Conservation (phyloP, 2,329 filamentous ascomycete genomes). For the Lasiodiplodia gonubiensis region DNA sequence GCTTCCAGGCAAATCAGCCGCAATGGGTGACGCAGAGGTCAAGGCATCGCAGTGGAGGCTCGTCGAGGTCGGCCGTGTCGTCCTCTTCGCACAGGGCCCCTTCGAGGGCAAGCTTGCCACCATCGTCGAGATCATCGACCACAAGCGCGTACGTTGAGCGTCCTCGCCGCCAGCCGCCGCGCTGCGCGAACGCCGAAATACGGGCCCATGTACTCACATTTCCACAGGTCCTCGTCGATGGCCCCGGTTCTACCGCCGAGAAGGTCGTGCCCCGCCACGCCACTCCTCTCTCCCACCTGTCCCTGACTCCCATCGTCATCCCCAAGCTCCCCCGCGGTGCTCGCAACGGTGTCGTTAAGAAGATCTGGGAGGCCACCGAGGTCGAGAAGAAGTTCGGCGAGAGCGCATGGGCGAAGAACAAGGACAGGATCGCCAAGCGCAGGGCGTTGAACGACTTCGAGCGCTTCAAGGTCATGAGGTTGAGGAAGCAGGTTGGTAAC, state of each 20-base stretch:
- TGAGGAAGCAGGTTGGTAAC: constrained; percentile 91
- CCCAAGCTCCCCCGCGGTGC: constrained; percentile 83
- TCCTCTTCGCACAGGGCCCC: constrained; percentile 85
- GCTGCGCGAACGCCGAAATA: neutral
- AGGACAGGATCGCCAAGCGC: constrained; percentile 82
- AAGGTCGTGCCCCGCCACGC: constrained; percentile 86
- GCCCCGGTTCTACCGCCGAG: constrained; percentile 81
- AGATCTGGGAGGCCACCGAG: constrained; percentile 86
- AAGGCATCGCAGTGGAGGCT: constrained; percentile 71
- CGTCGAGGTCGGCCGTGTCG: constrained; percentile 97
- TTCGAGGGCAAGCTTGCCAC: constrained; percentile 85
- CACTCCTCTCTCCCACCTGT: constrained; percentile 78
- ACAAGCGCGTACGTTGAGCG: constrained; percentile 90
- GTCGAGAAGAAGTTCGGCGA: constrained; percentile 93
- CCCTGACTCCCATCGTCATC: constrained; percentile 89
- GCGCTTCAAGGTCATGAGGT: constrained; percentile 99
- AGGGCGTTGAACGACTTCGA: constrained; percentile 96
- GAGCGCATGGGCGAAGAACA: constrained; percentile 94
- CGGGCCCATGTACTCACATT: constrained; percentile 35
- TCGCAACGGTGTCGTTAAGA: constrained; percentile 82
- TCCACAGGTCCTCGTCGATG: constrained; percentile 88
- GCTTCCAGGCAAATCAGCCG: constrained; percentile 45
- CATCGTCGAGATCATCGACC: constrained; percentile 99
- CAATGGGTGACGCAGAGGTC: constrained; percentile 56
- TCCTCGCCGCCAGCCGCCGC: neutral